Evolutionary conservation across 1,284 basidiomycete species (phyloP).

Genomic region (Wallemia ichthyophaga): DNA sequence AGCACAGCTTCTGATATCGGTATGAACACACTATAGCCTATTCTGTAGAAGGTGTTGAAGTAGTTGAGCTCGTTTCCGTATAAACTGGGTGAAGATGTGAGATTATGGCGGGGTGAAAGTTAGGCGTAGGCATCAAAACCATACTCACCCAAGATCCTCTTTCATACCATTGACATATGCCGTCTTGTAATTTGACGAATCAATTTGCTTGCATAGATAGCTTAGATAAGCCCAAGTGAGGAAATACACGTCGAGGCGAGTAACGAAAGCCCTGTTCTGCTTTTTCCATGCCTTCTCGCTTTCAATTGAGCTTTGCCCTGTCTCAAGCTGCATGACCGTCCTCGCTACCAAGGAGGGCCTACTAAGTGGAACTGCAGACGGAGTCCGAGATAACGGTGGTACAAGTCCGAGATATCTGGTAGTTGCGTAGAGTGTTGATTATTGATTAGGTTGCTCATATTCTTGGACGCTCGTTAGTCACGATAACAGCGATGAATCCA

Average conservation of each 20-base stretch:
- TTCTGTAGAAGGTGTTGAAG: slow-evolving; percentile 4
- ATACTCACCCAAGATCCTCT: slow-evolving; percentile 3
- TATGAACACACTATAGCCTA: slow-evolving; percentile 1
- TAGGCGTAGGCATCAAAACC: background rate
- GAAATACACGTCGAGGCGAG: slow-evolving; percentile 4
- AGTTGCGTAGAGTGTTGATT: too few species aligned
- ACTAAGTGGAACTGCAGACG: too few species aligned
- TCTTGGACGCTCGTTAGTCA: too few species aligned
- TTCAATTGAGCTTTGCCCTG: background rate
- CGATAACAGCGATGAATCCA: too few species aligned
- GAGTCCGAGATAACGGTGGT: too few species aligned
- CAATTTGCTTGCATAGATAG: slow-evolving; percentile 3
- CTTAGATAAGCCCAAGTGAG: slow-evolving; percentile 5
- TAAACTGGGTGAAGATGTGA: slow-evolving; percentile 1
- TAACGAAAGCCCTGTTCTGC: background rate
- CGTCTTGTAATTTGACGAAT: slow-evolving; percentile 5
- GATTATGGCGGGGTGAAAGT: background rate
- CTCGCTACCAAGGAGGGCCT: too few species aligned
- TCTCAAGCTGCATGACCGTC: background rate
- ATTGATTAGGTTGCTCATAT: too few species aligned
- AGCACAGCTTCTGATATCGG: background rate
- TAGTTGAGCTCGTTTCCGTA: slow-evolving; percentile 6
- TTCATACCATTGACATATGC: slow-evolving; percentile 5
- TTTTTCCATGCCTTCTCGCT: background rate
- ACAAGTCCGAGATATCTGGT: too few species aligned